Percentiles rank a stretch among this genome's conserved stretches.
Conservation (phyloP, 1,284 basidiomycete genomes). For the Ceratobasidium sp. region DNA sequence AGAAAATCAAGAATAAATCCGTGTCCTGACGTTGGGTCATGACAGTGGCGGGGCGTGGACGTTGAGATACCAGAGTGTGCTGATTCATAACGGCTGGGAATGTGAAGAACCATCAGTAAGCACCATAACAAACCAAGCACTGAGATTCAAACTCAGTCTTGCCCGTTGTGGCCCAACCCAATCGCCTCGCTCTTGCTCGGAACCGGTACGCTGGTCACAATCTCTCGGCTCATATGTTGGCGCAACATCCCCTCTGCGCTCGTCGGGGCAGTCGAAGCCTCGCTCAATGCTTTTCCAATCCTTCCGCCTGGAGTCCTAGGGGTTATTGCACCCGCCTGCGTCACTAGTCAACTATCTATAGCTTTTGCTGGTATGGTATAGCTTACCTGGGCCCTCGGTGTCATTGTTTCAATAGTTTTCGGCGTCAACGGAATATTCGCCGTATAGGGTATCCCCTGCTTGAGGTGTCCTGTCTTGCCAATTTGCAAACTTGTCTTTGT, state of each 20-base stretch:
- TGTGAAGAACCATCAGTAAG: constrained; percentile 40
- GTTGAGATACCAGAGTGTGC: constrained; percentile 87
- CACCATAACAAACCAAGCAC: constrained; percentile 1
- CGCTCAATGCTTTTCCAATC: constrained; percentile 38
- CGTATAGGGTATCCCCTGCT: constrained; percentile 28
- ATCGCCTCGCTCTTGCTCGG: constrained; percentile 39
- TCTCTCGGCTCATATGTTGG: constrained; percentile 36
- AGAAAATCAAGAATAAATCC: no score
- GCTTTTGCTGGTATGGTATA: background rate
- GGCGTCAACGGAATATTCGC: constrained; percentile 29
- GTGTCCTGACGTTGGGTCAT: no score
- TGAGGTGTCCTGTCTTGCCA: constrained; percentile 38
- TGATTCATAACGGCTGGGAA: constrained; percentile 79
- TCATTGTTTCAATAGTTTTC: constrained; percentile 20
- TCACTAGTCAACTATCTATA: background rate
- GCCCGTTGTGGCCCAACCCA: constrained; percentile 30
- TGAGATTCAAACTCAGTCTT: constrained; percentile 14
- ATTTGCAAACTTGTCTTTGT: constrained; percentile 41
- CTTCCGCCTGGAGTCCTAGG: constrained; percentile 25
- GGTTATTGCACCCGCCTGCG: constrained; percentile 27
- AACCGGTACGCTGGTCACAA: constrained; percentile 36
- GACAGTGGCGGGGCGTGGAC: constrained; percentile 81
- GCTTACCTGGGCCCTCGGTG: constrained; percentile 27
- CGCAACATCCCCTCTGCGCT: constrained; percentile 38
- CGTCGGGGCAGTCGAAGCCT: constrained; percentile 40